A percentile compares a stretch with the other conserved stretches of the same genome.
Conservation (phyloP, 2,329 filamentous ascomycete species). For the Fusarium napiforme region DNA sequence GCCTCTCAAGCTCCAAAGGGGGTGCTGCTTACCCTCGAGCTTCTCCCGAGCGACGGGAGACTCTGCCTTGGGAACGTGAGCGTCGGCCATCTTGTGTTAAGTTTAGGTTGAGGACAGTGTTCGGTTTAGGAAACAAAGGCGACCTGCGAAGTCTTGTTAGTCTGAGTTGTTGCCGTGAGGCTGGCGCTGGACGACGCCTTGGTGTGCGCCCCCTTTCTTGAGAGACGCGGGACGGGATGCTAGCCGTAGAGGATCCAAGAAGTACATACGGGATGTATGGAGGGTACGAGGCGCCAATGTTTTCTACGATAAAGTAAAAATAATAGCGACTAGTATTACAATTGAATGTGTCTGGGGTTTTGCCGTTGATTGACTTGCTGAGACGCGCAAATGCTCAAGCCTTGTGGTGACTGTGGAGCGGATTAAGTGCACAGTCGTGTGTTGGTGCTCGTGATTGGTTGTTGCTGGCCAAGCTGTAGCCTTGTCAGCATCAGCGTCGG, state of each 20-base stretch:
- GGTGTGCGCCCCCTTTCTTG: slow-evolving; percentile 28
- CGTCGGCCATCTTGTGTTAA: slow-evolving; percentile 52
- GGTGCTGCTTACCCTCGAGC: slow-evolving; percentile 72
- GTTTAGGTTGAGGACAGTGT: slow-evolving; percentile 8
- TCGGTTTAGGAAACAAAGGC: slow-evolving; percentile 26
- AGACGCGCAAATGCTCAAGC: slow-evolving; percentile 32
- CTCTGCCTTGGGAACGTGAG: slow-evolving; percentile 49
- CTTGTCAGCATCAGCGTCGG: slow-evolving; percentile 5
- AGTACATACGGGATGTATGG: slow-evolving; percentile 25
- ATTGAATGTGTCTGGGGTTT: slow-evolving; percentile 17
- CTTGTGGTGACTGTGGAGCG: slow-evolving; percentile 33
- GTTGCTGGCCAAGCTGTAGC: slow-evolving; percentile 9
- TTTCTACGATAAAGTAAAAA: slow-evolving; percentile 12
- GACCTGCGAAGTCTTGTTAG: slow-evolving; percentile 20
- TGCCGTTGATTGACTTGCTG: slow-evolving; percentile 5
- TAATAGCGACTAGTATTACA: slow-evolving; percentile 10
- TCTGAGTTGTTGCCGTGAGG: slow-evolving; percentile 24
- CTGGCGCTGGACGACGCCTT: slow-evolving; percentile 31
- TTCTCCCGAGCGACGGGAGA: slow-evolving; percentile 72
- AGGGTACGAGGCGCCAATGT: slow-evolving; percentile 19
- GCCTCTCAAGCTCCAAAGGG: not conserved
- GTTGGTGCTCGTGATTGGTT: slow-evolving; percentile 30
- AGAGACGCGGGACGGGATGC: slow-evolving; percentile 11
- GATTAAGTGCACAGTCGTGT: slow-evolving; percentile 30
- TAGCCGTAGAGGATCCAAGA: slow-evolving; percentile 4